Conservation (phyloP, 179 eudicot species). For the Spinacia oleracea region DNA sequence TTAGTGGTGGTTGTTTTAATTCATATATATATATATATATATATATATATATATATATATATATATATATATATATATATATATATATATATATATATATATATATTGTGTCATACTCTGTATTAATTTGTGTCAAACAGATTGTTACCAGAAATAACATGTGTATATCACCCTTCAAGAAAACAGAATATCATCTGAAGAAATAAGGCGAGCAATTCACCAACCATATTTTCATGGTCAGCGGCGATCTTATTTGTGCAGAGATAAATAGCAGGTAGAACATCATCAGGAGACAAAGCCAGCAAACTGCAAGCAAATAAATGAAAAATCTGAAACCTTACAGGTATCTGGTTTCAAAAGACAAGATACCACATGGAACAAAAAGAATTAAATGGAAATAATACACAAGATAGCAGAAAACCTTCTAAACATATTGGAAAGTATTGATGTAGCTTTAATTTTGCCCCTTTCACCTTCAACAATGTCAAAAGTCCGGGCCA, state of each 20-base stretch:
- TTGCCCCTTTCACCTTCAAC: conserved; percentile 91
- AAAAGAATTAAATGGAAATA: conserved; percentile 5
- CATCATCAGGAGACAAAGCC: conserved; percentile 83
- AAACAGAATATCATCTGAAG: background rate
- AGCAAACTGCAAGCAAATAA: conserved; percentile 62
- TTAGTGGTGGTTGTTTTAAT: background rate
- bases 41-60: too few relatives aligned
- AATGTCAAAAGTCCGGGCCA: conserved; percentile 86
- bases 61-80: too few relatives aligned
- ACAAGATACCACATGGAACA: background rate
- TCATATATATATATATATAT: too few relatives aligned
- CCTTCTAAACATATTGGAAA: conserved; percentile 99
- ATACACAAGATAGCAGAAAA: conserved; percentile 29
- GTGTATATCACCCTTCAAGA: background rate
- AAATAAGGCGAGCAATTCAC: conserved; percentile 21
- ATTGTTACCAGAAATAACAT: background rate
- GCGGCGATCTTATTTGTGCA: conserved; percentile 97
- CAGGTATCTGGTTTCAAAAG: background rate
- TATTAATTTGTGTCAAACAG: background rate
- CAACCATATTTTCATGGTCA: conserved; percentile 93
- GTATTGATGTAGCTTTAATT: conserved; percentile 83
- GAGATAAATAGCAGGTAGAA: conserved; percentile 89
- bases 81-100: too few relatives aligned
- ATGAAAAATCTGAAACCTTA: conserved; percentile 7
- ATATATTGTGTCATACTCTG: background rate